Evolutionary conservation across 106 monocot species (phyloP).

Genomic region (Dactylorhiza incarnata): DNA sequence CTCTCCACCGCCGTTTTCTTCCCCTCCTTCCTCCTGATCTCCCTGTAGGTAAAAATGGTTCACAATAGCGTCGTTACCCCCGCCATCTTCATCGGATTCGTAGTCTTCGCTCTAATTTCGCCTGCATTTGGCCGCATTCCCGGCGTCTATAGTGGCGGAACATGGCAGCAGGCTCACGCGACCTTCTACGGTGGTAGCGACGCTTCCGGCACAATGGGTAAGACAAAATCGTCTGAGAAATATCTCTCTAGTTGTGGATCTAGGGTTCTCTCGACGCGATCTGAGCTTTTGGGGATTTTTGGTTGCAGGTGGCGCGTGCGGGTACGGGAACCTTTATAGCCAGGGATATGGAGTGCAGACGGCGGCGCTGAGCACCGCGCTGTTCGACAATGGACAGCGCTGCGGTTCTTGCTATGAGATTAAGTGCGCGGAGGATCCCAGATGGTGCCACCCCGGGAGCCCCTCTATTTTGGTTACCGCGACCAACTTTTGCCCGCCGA

Average conservation of each 20-base stretch:
- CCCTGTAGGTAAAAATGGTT: background rate
- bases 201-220: conserved; percentile 17
- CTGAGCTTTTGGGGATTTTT: background rate
- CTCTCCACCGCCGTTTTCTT: background rate
- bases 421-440: conserved; percentile 32
- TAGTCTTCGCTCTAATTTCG: background rate
- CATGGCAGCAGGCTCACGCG: conserved; percentile 11
- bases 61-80: background rate
- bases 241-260: background rate
- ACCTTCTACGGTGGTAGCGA: conserved; percentile 17
- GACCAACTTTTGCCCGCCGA: conserved; percentile 82
- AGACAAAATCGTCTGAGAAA: background rate
- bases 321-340: conserved; percentile 26
- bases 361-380: conserved; percentile 71
- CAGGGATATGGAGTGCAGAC: conserved; percentile 28
- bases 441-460: conserved; percentile 38
- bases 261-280: background rate
- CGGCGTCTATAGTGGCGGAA: conserved; percentile 6
- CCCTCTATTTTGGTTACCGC: conserved; percentile 60
- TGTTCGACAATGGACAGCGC: conserved; percentile 55
- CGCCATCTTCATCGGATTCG: background rate
- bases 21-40: background rate
- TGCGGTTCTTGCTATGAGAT: conserved; percentile 72
- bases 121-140: conserved; percentile 4
- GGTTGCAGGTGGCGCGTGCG: conserved; percentile 22